phyloP scores from a whole-genome alignment of 306 rosid genomes.

The Prunus mongolica region DNA sequence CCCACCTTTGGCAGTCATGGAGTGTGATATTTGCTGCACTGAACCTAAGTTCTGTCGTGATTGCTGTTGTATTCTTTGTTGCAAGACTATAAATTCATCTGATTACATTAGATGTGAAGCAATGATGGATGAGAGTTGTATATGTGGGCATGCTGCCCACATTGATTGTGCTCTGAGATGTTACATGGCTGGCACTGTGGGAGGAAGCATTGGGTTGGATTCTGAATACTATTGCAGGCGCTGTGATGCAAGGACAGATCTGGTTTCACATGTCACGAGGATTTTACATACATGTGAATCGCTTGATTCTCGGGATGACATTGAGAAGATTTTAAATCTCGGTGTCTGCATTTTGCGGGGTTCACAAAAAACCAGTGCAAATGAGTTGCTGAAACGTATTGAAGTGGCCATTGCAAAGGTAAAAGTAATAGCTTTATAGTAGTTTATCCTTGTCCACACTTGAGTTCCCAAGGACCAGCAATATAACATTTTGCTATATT shows the following conservation, averaged over 20 bases:
- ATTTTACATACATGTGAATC: constrained; percentile 48
- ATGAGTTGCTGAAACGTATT: constrained; percentile 39
- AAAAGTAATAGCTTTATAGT: constrained; percentile 18
- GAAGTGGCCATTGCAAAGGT: constrained; percentile 63
- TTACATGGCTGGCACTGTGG: constrained; percentile 71
- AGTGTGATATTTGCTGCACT: constrained; percentile 72
- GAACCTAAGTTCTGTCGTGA: constrained; percentile 74
- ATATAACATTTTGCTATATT: constrained; percentile 42
- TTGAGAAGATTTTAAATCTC: constrained; percentile 52
- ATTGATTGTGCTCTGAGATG: constrained; percentile 68
- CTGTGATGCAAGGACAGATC: constrained; percentile 75
- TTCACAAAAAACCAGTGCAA: constrained; percentile 48
- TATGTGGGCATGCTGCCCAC: constrained; percentile 82
- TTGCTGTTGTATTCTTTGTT: constrained; percentile 82
- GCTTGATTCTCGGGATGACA: constrained; percentile 43
- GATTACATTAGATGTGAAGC: constrained; percentile 63
- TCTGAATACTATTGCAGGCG: constrained; percentile 76
- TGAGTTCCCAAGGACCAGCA: constrained; percentile 12
- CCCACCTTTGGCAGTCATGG: constrained; percentile 34
- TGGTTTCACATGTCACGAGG: constrained; percentile 51
- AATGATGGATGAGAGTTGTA: constrained; percentile 26
- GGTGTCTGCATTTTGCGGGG: constrained; percentile 71
- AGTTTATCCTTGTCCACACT: constrained; percentile 15
- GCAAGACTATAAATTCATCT: constrained; percentile 47
- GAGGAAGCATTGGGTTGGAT: constrained; percentile 63